These are phyloP conservation scores for Lagenaria siceraria DNA, from an alignment of 306 rosid species.

Conservation along the genomic window DNA sequence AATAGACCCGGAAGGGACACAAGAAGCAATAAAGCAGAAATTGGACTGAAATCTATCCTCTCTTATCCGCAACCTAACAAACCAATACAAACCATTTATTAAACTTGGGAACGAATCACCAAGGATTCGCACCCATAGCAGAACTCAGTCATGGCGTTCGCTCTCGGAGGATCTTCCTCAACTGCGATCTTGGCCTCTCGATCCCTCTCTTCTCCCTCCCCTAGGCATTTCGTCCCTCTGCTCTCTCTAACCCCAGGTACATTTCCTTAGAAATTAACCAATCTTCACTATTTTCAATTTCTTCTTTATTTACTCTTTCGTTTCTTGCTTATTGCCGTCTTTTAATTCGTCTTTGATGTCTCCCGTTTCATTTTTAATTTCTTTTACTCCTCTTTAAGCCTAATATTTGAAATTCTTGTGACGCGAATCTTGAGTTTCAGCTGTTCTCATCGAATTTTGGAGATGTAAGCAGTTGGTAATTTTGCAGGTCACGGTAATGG, in stretches of 20 bases:
- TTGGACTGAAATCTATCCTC: conserved; percentile 47
- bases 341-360: not conserved
- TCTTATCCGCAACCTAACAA: conserved; percentile 42
- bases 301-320: not conserved
- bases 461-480: conserved; percentile 5
- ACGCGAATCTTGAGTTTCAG: conserved; percentile 4
- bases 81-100: conserved; percentile 30
- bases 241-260: conserved; percentile 51
- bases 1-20: not conserved
- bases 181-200: conserved; percentile 49
- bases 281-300: not conserved
- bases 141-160: conserved; percentile 45
- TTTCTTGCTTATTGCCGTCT: not conserved
- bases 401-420: not conserved
- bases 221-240: conserved; percentile 29
- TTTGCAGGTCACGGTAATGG: conserved; percentile 48
- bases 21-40: not conserved
- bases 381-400: not conserved
- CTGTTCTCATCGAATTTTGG: conserved; percentile 1
- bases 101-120: not conserved
- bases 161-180: conserved; percentile 60
- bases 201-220: conserved; percentile 26
- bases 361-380: not conserved
- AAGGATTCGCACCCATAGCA: not conserved
- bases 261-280: not conserved